Percentiles rank a stretch among this genome's conserved stretches.
Evolutionary conservation across 345 rosid genomes (phyloP).

Genomic region (Pistacia vera): DNA sequence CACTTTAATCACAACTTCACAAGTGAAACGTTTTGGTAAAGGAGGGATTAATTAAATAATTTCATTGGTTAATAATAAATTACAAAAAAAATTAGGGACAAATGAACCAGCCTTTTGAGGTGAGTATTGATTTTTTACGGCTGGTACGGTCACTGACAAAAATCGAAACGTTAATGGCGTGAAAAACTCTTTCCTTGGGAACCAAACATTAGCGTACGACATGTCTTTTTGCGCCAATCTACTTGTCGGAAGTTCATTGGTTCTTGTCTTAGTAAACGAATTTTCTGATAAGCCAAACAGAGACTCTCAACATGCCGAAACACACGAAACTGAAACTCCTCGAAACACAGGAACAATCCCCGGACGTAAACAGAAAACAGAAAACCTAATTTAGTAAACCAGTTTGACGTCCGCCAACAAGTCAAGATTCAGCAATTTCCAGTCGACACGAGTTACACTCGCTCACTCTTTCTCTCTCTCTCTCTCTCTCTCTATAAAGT

Average conservation of each 20-base stretch:
- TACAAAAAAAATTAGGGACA: too few species aligned
- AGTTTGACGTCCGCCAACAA: not conserved
- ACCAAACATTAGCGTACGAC: not conserved
- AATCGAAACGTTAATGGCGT: not conserved
- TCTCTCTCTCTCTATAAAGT: not conserved
- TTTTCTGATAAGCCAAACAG: not conserved
- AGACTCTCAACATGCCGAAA: not conserved
- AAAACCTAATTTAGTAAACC: not conserved
- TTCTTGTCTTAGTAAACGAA: not conserved
- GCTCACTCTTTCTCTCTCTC: not conserved
- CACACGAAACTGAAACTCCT: not conserved
- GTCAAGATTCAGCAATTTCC: not conserved
- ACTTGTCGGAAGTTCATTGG: not conserved
- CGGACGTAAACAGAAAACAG: not conserved
- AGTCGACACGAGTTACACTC: not conserved
- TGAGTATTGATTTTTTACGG: not conserved
- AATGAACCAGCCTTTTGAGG: too few species aligned
- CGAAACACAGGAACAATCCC: not conserved
- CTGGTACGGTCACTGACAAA: not conserved
- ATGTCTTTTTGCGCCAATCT: not conserved
- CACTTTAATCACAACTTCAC: too few species aligned
- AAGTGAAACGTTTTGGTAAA: too few species aligned
- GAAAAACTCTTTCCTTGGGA: not conserved
- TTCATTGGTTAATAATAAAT: too few species aligned
- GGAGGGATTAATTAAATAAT: too few species aligned